Base-by-base conservation (phyloP, 345 rosid species). In the Linum usitatissimum region DNA sequence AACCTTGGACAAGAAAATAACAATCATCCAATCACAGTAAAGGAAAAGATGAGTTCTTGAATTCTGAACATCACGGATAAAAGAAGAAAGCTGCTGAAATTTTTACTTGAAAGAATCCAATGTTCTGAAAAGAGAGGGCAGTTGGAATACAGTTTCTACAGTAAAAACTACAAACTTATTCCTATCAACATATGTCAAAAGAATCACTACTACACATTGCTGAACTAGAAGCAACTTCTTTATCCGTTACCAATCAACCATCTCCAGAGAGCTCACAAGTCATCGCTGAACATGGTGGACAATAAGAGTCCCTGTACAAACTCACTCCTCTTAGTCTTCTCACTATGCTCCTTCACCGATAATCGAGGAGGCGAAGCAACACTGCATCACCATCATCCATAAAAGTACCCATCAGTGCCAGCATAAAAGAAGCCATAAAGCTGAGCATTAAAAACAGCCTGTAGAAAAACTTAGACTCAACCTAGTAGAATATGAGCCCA, bases 291-390 rank as follows among this genome's bases (percentile, higher is more conserved):
- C 70, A 89, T 74, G 64, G 87, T 79, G 59, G 96, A 86, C 55
- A 78, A 68, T 55, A 84, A 58, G 15, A 89, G 64, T 68, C 80
- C 86, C 78, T 79, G 91, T 74, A 84, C 84, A 80, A 80, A 89
- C 63, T 79, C 75, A 57, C 89, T 73, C 72, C 80, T 84, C 55
- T 73, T 79, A 40, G 80, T 78, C 80, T 81, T 84, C 83, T 84
- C 96, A 64, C 63, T 21, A 17, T 71, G 76, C 57, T 81, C 83
- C 39, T 77, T 70, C 49, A 79, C 78, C 5, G 82, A 73, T 69
- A 84, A 57, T 15, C 81, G 38, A 34, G 38, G 77, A 61, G 90
- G 34, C 1, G 34, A 53, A 2, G 61, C 72, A 62, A 18, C 61
- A 66, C 85, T 81, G 78, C 65, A 66, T 71, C 53, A n/a, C n/a